A percentile compares a stretch with the other conserved stretches of the same genome.
Evolutionary conservation across 2,329 filamentous ascomycete genomes (phyloP).

Genomic region (Xylariaceae sp.): DNA sequence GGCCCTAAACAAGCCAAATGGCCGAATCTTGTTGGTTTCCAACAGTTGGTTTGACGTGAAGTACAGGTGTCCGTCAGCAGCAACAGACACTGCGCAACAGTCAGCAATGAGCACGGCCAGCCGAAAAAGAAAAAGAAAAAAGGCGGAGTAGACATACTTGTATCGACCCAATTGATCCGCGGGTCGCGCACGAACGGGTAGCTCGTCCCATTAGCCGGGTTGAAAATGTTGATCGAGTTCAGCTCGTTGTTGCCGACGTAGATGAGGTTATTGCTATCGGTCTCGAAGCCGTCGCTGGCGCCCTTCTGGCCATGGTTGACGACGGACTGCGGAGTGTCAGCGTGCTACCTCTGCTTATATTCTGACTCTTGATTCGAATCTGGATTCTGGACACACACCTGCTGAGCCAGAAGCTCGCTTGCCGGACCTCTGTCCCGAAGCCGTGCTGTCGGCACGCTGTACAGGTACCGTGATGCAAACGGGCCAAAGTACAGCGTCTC

Average conservation of each 20-base stretch:
- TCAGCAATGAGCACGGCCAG: not conserved
- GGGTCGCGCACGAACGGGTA: slow-evolving; percentile 41
- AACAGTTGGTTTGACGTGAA: slow-evolving; percentile 50
- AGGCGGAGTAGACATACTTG: slow-evolving; percentile 27
- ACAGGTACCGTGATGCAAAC: slow-evolving; percentile 43
- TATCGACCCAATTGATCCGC: slow-evolving; percentile 47
- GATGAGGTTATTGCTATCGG: slow-evolving; percentile 45
- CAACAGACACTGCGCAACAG: slow-evolving; percentile 33
- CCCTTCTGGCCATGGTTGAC: slow-evolving; percentile 44
- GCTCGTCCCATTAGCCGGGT: slow-evolving; percentile 37
- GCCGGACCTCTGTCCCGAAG: slow-evolving; percentile 37
- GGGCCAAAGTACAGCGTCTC: slow-evolving; percentile 44
- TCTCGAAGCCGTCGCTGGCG: slow-evolving; percentile 49
- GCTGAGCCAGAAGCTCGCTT: slow-evolving; percentile 36
- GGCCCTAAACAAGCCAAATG: slow-evolving; percentile 28
- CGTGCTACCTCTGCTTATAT: too few relatives aligned
- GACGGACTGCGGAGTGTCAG: slow-evolving; percentile 40
- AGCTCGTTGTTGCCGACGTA: slow-evolving; percentile 49
- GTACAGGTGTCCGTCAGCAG: slow-evolving; percentile 47
- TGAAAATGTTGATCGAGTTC: slow-evolving; percentile 45
- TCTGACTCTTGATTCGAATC: too few relatives aligned
- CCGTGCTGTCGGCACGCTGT: slow-evolving; percentile 36
- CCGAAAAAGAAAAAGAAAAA: too few relatives aligned
- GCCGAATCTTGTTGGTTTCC: slow-evolving; percentile 20
- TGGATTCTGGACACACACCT: slow-evolving; percentile 7